Conservation (phyloP, 768 basidiomycete genomes). For the Suillus occidentalis region DNA sequence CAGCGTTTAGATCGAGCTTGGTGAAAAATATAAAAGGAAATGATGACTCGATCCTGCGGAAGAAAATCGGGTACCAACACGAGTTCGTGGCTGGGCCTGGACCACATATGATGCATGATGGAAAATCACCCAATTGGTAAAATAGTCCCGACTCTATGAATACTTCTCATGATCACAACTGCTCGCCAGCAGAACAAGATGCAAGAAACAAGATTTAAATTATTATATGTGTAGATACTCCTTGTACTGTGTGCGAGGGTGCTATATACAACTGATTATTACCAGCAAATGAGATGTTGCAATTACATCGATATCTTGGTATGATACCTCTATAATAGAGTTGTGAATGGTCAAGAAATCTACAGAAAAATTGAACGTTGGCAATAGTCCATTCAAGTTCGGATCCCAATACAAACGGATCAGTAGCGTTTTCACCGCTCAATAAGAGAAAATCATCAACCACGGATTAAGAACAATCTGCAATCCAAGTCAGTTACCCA, state of each 20-base stretch:
- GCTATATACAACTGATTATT: not conserved
- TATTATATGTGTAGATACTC: not conserved
- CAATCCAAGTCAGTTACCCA: conserved; percentile 2
- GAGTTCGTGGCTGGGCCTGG: too few relatives aligned
- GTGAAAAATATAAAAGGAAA: too few relatives aligned
- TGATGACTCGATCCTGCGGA: too few relatives aligned
- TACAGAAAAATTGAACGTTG: not conserved
- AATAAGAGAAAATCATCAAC: conserved; percentile 81
- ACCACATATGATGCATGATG: not conserved
- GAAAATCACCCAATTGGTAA: not conserved
- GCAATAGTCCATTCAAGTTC: not conserved
- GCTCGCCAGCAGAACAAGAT: not conserved
- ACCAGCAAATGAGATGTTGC: not conserved
- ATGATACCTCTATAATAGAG: conserved; percentile 1
- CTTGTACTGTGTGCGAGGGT: not conserved
- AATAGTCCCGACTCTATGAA: not conserved
- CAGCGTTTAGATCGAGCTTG: too few relatives aligned
- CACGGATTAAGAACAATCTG: conserved; percentile 85
- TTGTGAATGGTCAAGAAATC: not conserved
- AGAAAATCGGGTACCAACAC: too few relatives aligned
- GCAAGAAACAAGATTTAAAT: not conserved
- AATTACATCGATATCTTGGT: not conserved
- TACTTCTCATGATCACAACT: not conserved
- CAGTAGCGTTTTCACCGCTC: conserved; percentile 5
- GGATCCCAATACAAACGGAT: not conserved